Conservation (phyloP, 2,329 filamentous ascomycete species). For the Macrophomina pseudophaseolina region DNA sequence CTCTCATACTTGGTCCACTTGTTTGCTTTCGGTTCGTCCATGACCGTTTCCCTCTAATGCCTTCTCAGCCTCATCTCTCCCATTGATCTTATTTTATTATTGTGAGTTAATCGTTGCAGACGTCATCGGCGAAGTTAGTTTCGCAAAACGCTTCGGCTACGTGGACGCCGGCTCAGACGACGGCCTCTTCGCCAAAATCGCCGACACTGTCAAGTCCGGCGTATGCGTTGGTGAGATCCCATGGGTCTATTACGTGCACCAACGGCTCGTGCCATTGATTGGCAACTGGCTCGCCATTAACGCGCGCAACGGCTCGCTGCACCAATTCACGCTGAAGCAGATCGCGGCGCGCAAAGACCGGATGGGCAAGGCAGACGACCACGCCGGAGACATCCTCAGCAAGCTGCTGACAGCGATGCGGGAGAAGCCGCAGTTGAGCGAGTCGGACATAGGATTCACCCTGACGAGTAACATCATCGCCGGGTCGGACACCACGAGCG, state of each 20-base stretch:
- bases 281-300: conserved; percentile 1
- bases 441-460: background rate
- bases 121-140: background rate
- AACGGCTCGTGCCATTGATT: background rate
- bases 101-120: background rate
- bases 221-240: background rate
- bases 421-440: conserved; percentile 1
- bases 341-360: background rate
- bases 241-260: background rate
- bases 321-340: background rate
- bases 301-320: background rate
- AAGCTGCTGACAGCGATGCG: background rate
- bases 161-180: background rate
- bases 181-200: background rate
- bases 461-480: background rate
- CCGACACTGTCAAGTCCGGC: background rate
- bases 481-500: background rate
- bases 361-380: background rate
- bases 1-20: background rate
- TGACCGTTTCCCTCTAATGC: background rate
- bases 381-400: background rate
- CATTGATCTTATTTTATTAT: too few species aligned
- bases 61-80: background rate
- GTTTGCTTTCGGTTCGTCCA: conserved; percentile 4
- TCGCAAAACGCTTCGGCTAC: background rate